Percentiles rank a stretch among this genome's conserved stretches.
phyloP scores from a whole-genome alignment of 2,329 filamentous ascomycete species.

The Phoma sp. region DNA sequence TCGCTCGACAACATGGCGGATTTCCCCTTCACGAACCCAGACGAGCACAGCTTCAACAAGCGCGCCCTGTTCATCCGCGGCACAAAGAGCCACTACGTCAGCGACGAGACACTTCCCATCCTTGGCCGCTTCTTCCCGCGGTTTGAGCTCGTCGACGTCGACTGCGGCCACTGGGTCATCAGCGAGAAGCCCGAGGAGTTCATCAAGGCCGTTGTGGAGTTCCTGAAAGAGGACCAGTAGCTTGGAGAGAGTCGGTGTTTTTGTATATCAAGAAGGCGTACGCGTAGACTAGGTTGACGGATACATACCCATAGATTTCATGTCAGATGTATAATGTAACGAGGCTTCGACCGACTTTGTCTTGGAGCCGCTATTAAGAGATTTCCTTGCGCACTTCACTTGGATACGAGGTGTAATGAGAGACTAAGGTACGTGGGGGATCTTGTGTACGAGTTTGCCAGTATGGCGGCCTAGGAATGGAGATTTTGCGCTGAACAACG shows the following conservation, averaged over 20 bases:
- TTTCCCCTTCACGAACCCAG: constrained; percentile 83
- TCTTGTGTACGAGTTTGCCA: no score
- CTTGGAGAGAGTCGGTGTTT: not conserved
- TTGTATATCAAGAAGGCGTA: not conserved
- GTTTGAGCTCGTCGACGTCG: constrained; percentile 76
- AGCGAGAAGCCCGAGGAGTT: constrained; percentile 87
- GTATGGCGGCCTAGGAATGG: no score
- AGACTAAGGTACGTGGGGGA: no score
- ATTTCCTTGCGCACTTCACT: no score
- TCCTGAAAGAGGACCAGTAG: constrained; percentile 62
- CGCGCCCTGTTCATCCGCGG: constrained; percentile 82
- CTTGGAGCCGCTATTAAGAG: no score
- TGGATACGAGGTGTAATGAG: no score
- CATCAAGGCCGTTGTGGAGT: constrained; percentile 71
- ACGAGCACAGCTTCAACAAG: constrained; percentile 73
- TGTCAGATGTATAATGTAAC: not conserved
- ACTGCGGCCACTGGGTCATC: constrained; percentile 87
- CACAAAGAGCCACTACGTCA: constrained; percentile 78
- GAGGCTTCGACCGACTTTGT: no score
- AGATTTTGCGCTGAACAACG: no score
- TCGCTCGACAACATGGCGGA: constrained; percentile 80
- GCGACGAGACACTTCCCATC: constrained; percentile 79
- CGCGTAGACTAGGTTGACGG: not conserved
- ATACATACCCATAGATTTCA: constrained; percentile 18
- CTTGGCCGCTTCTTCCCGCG: constrained; percentile 83